Conservation (phyloP, 495 filamentous ascomycete species). For the Penicillium bialowiezense region DNA sequence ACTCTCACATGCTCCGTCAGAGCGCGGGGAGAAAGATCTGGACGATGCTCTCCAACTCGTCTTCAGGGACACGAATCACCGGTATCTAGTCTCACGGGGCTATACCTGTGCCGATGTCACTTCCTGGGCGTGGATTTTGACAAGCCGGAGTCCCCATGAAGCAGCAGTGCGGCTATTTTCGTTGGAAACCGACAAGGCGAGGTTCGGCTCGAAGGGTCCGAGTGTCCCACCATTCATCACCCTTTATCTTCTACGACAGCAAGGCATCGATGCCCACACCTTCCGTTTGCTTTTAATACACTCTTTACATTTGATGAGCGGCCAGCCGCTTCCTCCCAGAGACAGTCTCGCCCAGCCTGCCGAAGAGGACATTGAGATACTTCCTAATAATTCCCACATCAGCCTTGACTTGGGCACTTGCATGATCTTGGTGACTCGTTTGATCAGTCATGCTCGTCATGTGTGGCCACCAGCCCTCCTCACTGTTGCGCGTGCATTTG, state of each 20-base stretch:
- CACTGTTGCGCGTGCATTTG: slow-evolving; percentile 40
- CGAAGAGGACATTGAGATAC: not conserved
- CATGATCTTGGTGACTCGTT: slow-evolving; percentile 42
- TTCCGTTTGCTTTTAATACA: slow-evolving; percentile 44
- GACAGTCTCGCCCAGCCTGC: not conserved
- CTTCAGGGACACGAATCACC: slow-evolving; percentile 28
- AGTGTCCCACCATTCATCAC: slow-evolving; percentile 48
- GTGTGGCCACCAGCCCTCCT: slow-evolving; percentile 57
- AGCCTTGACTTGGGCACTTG: slow-evolving; percentile 27
- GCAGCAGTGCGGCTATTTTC: slow-evolving; percentile 43
- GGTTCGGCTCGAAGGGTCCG: slow-evolving; percentile 1
- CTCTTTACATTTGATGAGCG: slow-evolving; percentile 39
- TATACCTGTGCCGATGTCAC: slow-evolving; percentile 50
- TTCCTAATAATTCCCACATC: slow-evolving; percentile 11
- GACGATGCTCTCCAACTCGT: slow-evolving; percentile 31
- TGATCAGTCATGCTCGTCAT: slow-evolving; percentile 57
- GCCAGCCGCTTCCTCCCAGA: slow-evolving; percentile 20
- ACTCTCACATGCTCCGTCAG: slow-evolving; percentile 13
- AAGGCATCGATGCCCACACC: slow-evolving; percentile 33
- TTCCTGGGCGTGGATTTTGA: slow-evolving; percentile 58
- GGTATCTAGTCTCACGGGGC: slow-evolving; percentile 36
- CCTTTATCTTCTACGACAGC: slow-evolving; percentile 48
- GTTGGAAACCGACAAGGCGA: slow-evolving; percentile 24
- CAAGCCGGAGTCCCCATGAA: slow-evolving; percentile 32
- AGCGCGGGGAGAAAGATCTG: slow-evolving; percentile 3